phyloP scores from a whole-genome alignment of 257 asterid genomes.

The Solanum etuberosum region DNA sequence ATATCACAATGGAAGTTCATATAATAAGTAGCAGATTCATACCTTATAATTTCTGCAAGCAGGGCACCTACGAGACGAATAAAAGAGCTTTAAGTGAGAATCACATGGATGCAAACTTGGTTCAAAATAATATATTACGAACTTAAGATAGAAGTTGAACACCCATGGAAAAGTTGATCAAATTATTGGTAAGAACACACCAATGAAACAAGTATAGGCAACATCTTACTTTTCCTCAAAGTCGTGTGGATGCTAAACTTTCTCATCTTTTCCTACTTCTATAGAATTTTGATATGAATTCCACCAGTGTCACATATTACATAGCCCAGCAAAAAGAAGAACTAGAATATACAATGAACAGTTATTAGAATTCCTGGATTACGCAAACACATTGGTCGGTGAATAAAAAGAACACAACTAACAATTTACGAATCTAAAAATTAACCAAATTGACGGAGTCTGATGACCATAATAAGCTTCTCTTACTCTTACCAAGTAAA shows the following conservation, averaged over 20 bases:
- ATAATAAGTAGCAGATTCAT: background rate
- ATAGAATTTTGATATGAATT: background rate
- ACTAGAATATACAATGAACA: background rate
- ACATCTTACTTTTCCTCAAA: background rate
- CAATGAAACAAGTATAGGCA: background rate
- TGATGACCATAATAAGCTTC: background rate
- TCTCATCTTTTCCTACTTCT: background rate
- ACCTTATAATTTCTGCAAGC: constrained; percentile 99
- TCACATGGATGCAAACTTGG: background rate
- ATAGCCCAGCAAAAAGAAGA: background rate
- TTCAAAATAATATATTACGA: background rate
- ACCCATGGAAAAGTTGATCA: background rate
- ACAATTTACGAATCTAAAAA: background rate
- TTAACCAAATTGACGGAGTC: background rate
- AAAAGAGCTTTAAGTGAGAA: constrained; percentile 6
- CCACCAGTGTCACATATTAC: background rate
- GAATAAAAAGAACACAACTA: background rate
- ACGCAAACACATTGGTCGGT: background rate
- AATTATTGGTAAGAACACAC: background rate
- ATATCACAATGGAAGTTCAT: background rate
- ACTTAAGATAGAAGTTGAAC: background rate
- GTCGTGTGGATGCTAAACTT: background rate
- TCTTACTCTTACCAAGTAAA: background rate
- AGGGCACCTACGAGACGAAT: constrained; percentile 72
- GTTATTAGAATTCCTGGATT: background rate